phyloP scores from a whole-genome alignment of 148 eudicot genomes.

The Rhododendron ferrugineum region DNA sequence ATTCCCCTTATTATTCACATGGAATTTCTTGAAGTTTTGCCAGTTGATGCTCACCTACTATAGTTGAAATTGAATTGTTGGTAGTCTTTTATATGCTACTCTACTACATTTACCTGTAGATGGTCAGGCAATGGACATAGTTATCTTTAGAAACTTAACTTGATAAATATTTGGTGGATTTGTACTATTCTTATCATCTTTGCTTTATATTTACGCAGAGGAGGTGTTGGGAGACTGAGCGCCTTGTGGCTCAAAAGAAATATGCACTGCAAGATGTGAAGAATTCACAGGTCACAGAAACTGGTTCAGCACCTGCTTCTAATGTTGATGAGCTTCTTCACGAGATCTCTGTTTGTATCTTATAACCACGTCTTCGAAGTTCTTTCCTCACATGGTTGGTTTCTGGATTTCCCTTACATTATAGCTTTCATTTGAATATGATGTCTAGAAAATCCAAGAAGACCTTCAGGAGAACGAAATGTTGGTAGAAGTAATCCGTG shows the following conservation, averaged over 20 bases:
- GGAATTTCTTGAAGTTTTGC: background rate
- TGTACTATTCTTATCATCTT: slow-evolving; percentile 10
- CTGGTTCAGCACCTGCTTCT: slow-evolving; percentile 41
- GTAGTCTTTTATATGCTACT: background rate
- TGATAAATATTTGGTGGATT: background rate
- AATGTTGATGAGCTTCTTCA: slow-evolving; percentile 68
- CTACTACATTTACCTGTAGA: background rate
- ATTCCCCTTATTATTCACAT: background rate
- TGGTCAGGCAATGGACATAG: background rate
- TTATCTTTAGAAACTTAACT: background rate
- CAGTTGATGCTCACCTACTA: background rate
- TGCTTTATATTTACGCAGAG: slow-evolving; percentile 34
- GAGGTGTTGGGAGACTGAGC: slow-evolving; percentile 40
- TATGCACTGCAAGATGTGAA: slow-evolving; percentile 57
- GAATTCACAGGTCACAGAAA: slow-evolving; percentile 47
- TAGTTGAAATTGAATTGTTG: background rate
- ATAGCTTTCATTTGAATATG: slow-evolving; percentile 1
- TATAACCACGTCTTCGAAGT: slow-evolving; percentile 4
- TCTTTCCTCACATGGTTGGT: background rate
- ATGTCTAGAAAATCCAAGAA: slow-evolving; percentile 45
- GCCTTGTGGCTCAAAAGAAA: slow-evolving; percentile 33
- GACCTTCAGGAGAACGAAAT: slow-evolving; percentile 50
- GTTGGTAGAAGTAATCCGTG: slow-evolving; percentile 33
- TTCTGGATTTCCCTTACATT: slow-evolving; percentile 3
- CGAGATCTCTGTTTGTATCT: slow-evolving; percentile 60